Conservation (phyloP, 2,329 filamentous ascomycete genomes). For the Verticillium tricorpus region DNA sequence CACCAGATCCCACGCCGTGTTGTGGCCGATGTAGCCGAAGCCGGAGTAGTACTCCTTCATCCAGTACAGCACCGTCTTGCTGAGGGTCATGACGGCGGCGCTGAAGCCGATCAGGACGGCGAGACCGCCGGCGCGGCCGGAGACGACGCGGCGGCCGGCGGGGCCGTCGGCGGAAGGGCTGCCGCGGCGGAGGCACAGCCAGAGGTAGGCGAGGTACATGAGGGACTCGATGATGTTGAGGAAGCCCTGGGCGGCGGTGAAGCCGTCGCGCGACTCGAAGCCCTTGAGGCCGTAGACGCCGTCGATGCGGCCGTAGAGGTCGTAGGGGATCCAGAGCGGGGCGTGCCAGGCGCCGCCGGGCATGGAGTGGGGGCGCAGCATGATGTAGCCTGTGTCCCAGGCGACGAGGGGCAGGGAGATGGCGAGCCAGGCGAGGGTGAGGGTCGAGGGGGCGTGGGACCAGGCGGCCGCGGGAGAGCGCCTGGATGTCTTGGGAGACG, state of each 20-base stretch:
- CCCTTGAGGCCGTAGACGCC: constrained; percentile 77
- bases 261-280: constrained; percentile 64
- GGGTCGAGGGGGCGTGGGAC: constrained; percentile 38
- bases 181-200: constrained; percentile 21
- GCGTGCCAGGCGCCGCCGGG: constrained; percentile 67
- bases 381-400: constrained; percentile 78
- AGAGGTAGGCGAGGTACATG: constrained; percentile 57
- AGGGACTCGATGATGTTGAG: constrained; percentile 66
- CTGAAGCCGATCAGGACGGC: constrained; percentile 46
- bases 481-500: constrained; percentile 11
- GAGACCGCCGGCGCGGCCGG: constrained; percentile 36
- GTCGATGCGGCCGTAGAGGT: constrained; percentile 75
- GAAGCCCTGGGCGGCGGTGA: constrained; percentile 68
- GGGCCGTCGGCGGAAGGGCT: constrained; percentile 16
- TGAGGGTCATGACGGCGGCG: constrained; percentile 55
- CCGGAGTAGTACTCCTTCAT: constrained; percentile 51
- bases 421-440: constrained; percentile 63
- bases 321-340: constrained; percentile 74
- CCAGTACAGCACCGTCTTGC: constrained; percentile 60
- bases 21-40: constrained; percentile 55
- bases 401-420: constrained; percentile 72
- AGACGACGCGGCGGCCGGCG: constrained; percentile 26
- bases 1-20: constrained; percentile 37
- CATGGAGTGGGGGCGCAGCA: constrained; percentile 79
- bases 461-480: constrained; percentile 5